These are phyloP conservation scores for Aphanomyces invadans DNA, from an alignment of 352 stramenopile species.

Conservation along the genomic window DNA sequence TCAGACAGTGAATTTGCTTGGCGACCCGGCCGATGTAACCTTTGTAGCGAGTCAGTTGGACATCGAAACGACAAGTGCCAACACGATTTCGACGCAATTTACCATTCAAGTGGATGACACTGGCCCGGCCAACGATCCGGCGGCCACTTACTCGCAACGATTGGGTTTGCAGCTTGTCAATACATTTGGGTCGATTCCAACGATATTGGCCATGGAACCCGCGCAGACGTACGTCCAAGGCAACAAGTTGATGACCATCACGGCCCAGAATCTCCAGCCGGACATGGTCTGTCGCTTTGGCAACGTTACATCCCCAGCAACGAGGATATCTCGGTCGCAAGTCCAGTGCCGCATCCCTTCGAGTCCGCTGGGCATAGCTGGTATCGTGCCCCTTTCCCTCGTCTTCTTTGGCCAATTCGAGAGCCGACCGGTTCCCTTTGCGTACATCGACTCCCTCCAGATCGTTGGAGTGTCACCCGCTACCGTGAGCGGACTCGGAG, in stretches of 20 bases:
- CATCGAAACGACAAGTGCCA: neutral
- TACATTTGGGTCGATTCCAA: neutral
- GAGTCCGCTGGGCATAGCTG: neutral
- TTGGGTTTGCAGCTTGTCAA: slow-evolving; percentile 6
- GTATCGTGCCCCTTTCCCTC: neutral
- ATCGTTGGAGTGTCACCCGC: neutral
- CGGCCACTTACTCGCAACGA: neutral
- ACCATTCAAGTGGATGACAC: slow-evolving; percentile 9
- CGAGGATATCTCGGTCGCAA: neutral
- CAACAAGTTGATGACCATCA: neutral
- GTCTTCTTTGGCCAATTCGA: slow-evolving; percentile 8
- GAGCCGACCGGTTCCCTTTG: neutral
- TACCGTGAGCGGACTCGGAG: neutral
- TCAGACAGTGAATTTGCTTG: slow-evolving; percentile 1
- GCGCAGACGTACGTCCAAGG: neutral
- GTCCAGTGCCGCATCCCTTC: slow-evolving; percentile 1
- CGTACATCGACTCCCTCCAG: neutral
- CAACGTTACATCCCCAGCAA: neutral
- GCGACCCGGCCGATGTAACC: slow-evolving; percentile 1
- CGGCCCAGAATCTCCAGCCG: neutral
- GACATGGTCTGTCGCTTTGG: neutral
- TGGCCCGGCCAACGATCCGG: neutral
- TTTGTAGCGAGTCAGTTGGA: neutral
- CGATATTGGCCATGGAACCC: neutral
- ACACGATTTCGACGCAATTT: neutral